Base-by-base conservation (phyloP, 805 yeast species). In the Schwanniomyces occidentalis region DNA sequence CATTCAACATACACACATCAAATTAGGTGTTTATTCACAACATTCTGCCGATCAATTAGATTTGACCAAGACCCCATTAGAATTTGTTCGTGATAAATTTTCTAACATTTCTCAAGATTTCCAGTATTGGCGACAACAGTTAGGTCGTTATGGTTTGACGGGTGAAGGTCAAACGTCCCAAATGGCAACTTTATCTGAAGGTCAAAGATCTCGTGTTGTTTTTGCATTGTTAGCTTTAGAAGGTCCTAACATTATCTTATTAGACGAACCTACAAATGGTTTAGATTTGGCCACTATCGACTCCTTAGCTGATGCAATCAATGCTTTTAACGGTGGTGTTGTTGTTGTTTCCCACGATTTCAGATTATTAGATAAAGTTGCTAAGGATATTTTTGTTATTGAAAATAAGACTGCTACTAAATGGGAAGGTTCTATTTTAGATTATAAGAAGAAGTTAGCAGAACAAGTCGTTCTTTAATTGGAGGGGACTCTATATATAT, bases 221-320 rank as follows among this genome's bases (percentile, higher is more conserved):
- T 93, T 93, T 59, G 98, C 98, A 8, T 73, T 93, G 49, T 78
- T 93, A 57, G 99, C 99, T 33, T 75, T 93, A 50, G 97, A 93
- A 71, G 72, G 85, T 45, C 99, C 99, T 57, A 93, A 93, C 70
- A 87, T 93, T 65, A 74, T 93, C 54, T 73, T 93, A 61, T 75
- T 93, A 70, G 99, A 93, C 75, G 99, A 93, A 82, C 99, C 99
- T 79, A 93, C 99, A 49, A 93, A 93, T 78, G 98, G 98, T 77
- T 76, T 93, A 68, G 99, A 93, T 75, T 91, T 93, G 54, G 89
- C 97, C 57, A 90, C 99, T 34, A 93, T 93, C 61, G 99, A 93
- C 69, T 93, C 99, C 27, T 75, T 93, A 55, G 99, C 97, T 35
- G 95, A 85, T 38, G 99, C 99, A 46, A 91, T 93, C 62, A 82